Evolutionary conservation across 352 stramenopile species (phyloP).

Genomic region (Pythium inflatum): DNA sequence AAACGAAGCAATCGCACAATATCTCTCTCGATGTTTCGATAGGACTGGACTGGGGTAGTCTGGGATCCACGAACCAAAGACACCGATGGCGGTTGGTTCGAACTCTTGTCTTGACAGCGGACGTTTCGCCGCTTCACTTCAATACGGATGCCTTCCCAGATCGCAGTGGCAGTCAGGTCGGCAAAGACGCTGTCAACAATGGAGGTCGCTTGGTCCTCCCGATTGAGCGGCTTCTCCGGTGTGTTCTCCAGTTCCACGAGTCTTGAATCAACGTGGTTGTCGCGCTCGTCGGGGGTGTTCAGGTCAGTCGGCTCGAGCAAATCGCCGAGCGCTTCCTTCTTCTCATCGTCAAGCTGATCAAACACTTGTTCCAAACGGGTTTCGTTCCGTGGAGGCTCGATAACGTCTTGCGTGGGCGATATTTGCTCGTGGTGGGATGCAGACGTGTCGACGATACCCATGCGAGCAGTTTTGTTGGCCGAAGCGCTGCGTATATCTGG

Average conservation of each 20-base stretch:
- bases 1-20: background rate
- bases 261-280: background rate
- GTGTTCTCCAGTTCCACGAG: background rate
- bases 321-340: no score
- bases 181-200: conserved; percentile 8
- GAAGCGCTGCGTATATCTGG: conserved; percentile 1
- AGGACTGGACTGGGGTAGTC: background rate
- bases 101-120: no score
- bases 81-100: no score
- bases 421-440: background rate
- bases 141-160: background rate
- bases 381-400: no score
- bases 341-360: no score
- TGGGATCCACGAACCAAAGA: no score
- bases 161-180: background rate
- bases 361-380: no score
- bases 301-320: no score
- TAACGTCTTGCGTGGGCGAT: no score
- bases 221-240: background rate
- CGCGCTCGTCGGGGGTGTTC: no score
- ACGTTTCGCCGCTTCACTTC: no score
- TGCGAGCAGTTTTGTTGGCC: background rate
- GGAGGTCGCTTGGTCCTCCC: background rate
- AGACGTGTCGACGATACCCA: background rate
- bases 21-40: background rate